These are phyloP conservation scores for Agroathelia rolfsii DNA, from an alignment of 1,284 basidiomycete species.

Conservation along the genomic window DNA sequence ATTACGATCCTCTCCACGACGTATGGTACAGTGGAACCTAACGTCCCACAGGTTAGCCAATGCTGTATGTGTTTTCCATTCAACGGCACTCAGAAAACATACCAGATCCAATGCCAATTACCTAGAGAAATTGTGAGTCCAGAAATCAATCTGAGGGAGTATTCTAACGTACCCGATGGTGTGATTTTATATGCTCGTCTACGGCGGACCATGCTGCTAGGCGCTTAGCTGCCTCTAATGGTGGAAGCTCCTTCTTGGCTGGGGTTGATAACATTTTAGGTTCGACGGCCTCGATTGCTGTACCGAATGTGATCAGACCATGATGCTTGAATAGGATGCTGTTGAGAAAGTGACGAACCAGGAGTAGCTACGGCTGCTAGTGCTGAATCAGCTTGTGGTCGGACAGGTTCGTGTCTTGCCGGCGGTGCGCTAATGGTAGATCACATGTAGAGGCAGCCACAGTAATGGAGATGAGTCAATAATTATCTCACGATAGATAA, in stretches of 20 bases:
- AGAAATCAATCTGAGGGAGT: not conserved
- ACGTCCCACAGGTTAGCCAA: too few relatives aligned
- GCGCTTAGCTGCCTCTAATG: constrained; percentile 74
- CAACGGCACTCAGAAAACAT: constrained; percentile 8
- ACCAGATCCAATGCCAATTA: constrained; percentile 89
- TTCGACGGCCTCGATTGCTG: constrained; percentile 14
- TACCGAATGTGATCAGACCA: constrained; percentile 10
- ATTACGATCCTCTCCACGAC: constrained; percentile 91
- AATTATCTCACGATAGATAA: too few relatives aligned
- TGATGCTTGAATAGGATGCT: too few relatives aligned
- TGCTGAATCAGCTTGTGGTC: too few relatives aligned
- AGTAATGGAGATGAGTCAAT: too few relatives aligned
- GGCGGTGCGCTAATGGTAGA: too few relatives aligned
- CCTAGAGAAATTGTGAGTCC: constrained; percentile 29
- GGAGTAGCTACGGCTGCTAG: too few relatives aligned
- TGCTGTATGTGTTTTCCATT: too few relatives aligned
- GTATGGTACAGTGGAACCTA: constrained; percentile 94
- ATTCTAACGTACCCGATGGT: constrained; percentile 70
- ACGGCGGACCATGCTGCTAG: constrained; percentile 94
- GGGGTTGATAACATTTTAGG: constrained; percentile 10
- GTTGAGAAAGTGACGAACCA: too few relatives aligned
- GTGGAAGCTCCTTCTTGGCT: constrained; percentile 19
- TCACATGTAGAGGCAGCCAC: too few relatives aligned
- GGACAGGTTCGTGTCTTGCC: too few relatives aligned
- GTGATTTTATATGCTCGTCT: constrained; percentile 75